Conservation (phyloP, 129 eudicot species). For the Artemisia tridentata region DNA sequence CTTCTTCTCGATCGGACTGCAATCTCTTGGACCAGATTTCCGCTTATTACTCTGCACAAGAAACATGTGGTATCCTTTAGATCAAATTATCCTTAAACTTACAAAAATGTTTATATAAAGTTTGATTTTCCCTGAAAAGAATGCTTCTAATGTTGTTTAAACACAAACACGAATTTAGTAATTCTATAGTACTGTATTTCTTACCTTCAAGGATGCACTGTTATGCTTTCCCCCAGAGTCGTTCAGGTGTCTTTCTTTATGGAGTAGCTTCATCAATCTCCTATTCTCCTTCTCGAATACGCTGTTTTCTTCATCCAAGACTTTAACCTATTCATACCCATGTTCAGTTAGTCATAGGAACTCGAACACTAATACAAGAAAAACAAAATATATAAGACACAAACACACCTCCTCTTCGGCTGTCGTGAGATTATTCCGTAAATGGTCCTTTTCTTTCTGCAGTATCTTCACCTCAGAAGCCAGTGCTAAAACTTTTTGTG, state of each 20-base stretch:
- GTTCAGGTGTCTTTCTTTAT: conserved; percentile 40
- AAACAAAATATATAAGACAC: too few relatives aligned
- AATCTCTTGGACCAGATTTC: conserved; percentile 59
- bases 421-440: conserved; percentile 54
- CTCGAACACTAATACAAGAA: too few relatives aligned
- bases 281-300: conserved; percentile 59
- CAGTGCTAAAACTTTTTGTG: conserved; percentile 48
- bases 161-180: conserved; percentile 3
- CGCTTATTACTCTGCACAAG: conserved; percentile 65
- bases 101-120: background rate
- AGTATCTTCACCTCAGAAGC: conserved; percentile 47
- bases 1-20: conserved; percentile 65
- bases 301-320: conserved; percentile 58
- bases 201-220: conserved; percentile 75
- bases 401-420: conserved; percentile 94
- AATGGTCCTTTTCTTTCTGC: conserved; percentile 57
- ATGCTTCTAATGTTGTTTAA: background rate
- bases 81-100: background rate
- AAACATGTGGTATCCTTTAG: background rate
- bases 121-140: background rate
- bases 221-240: conserved; percentile 63
- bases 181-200: conserved; percentile 12
- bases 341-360: too few relatives aligned
- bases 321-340: too few relatives aligned
- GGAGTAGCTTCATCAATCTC: conserved; percentile 52